These are phyloP conservation scores for Carallia pectinifolia DNA, from an alignment of 345 rosid species.

Conservation along the genomic window DNA sequence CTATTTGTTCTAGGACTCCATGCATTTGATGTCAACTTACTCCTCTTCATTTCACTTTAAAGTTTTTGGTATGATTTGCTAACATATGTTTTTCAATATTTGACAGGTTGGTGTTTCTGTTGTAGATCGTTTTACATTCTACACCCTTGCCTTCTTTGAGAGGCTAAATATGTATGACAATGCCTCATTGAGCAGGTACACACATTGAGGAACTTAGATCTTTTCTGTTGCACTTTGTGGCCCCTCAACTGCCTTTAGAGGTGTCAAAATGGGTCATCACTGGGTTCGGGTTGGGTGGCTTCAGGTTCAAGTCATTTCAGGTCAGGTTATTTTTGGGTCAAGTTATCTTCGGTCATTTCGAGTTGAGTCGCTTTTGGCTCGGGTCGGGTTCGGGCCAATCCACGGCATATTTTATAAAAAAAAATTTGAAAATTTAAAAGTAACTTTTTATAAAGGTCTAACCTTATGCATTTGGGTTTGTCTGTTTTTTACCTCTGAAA, in stretches of 20 bases:
- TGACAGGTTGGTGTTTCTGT: constrained; percentile 92
- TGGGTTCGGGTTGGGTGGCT: too few species aligned
- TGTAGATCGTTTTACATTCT: constrained; percentile 91
- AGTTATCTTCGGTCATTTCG: too few species aligned
- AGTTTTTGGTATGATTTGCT: constrained; percentile 4
- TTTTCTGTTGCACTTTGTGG: not conserved
- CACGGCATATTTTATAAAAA: too few species aligned
- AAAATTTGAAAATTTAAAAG: too few species aligned
- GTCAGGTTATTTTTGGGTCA: too few species aligned
- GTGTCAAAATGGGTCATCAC: too few species aligned
- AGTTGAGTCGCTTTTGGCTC: too few species aligned
- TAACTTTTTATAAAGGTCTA: too few species aligned
- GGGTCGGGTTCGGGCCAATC: too few species aligned
- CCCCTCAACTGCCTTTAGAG: not conserved
- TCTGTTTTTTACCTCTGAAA: not conserved
- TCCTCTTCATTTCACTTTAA: constrained; percentile 10
- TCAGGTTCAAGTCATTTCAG: too few species aligned
- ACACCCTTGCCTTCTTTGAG: constrained; percentile 93
- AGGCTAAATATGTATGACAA: constrained; percentile 82
- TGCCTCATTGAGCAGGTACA: constrained; percentile 88
- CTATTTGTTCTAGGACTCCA: not conserved
- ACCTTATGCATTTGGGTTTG: not conserved
- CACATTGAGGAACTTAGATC: not conserved
- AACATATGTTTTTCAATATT: constrained; percentile 14
- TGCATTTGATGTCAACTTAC: constrained; percentile 3